Conservation (phyloP, 2,329 filamentous ascomycete genomes). For the Penicillium sp. region DNA sequence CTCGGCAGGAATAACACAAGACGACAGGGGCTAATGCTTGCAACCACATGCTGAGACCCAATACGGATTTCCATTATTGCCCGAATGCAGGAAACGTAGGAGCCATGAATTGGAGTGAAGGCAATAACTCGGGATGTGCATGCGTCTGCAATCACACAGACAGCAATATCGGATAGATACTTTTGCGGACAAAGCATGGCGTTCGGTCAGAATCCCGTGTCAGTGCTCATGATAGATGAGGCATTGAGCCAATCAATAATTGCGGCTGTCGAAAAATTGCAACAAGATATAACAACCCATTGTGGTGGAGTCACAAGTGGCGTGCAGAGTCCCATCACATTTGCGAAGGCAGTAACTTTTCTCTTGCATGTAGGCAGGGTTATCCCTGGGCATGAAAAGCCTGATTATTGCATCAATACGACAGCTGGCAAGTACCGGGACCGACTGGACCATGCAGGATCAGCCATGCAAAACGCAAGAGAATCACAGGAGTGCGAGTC, state of each 20-base stretch:
- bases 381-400: conserved; percentile 21
- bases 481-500: conserved; percentile 24
- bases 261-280: conserved; percentile 5
- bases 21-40: conserved; percentile 18
- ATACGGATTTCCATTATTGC: conserved; percentile 14
- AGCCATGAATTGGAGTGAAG: conserved; percentile 5
- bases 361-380: conserved; percentile 24
- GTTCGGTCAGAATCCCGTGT: conserved; percentile 15
- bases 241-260: conserved; percentile 18
- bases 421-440: conserved; percentile 37
- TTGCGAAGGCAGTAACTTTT: conserved; percentile 21
- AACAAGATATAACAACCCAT: conserved; percentile 11
- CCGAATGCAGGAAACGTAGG: conserved; percentile 14
- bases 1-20: conserved; percentile 15
- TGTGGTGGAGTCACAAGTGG: conserved; percentile 18
- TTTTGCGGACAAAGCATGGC: conserved; percentile 8
- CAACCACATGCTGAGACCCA: conserved; percentile 23
- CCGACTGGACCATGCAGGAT: conserved; percentile 32
- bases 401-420: conserved; percentile 31
- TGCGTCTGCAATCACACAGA: conserved; percentile 25
- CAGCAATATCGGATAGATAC: conserved; percentile 13
- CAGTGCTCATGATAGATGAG: conserved; percentile 17
- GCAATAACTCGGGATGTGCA: conserved; percentile 12
- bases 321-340: conserved; percentile 20
- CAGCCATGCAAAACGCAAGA: conserved; percentile 30